Evolutionary conservation across 371 early-diverging fungal genomes (phyloP).

Genomic region (Syncephalastrum monosporum): DNA sequence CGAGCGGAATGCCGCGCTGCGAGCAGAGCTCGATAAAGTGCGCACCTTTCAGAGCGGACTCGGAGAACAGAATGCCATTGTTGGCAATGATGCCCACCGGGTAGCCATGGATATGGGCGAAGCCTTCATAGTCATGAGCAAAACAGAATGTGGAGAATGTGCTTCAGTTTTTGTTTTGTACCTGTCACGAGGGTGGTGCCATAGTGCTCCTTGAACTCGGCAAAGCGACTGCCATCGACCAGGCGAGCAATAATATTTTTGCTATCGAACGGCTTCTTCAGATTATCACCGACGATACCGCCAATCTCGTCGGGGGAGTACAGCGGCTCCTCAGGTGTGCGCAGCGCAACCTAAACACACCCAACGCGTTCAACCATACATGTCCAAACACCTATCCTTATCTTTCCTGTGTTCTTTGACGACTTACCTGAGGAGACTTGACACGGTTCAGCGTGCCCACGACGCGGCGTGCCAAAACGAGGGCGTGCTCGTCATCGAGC

Average conservation of each 20-base stretch:
- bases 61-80: slow-evolving; percentile 96
- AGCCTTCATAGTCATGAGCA: slow-evolving; percentile 50
- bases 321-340: slow-evolving; percentile 76
- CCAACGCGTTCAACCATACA: background rate
- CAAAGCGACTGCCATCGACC: slow-evolving; percentile 92
- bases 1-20: slow-evolving; percentile 90
- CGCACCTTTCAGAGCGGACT: slow-evolving; percentile 95
- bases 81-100: slow-evolving; percentile 98
- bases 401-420: too few species aligned
- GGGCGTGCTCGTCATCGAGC: slow-evolving; percentile 88
- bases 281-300: slow-evolving; percentile 95
- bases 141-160: background rate
- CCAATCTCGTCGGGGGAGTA: slow-evolving; percentile 86
- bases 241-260: slow-evolving; percentile 94
- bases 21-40: slow-evolving; percentile 97
- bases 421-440: slow-evolving; percentile 58
- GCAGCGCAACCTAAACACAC: slow-evolving; percentile 38
- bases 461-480: slow-evolving; percentile 83
- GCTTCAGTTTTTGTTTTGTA: slow-evolving; percentile 14
- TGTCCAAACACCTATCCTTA: too few species aligned
- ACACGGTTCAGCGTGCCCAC: slow-evolving; percentile 83
- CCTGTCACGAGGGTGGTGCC: slow-evolving; percentile 93
- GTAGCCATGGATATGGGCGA: slow-evolving; percentile 90
- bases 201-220: slow-evolving; percentile 95
- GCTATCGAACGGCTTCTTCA: slow-evolving; percentile 90